Evolutionary conservation across 495 filamentous ascomycete genomes (phyloP), one percentile per base, ranked within the genome.

Genomic region (Penicillium dipodomyicola): DNA sequence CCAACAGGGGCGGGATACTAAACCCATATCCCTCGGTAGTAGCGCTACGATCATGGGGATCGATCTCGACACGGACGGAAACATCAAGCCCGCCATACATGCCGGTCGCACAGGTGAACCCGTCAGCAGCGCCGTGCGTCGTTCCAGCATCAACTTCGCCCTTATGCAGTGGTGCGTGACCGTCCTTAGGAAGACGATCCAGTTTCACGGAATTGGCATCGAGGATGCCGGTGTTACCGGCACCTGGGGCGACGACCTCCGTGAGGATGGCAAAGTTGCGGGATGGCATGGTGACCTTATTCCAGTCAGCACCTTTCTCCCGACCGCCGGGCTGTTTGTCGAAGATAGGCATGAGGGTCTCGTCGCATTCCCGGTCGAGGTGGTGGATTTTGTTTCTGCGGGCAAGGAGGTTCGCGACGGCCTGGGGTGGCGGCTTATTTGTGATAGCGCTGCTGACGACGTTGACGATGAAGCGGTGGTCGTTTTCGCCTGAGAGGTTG

Each of bases 321-420:
- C 74, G 73, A 23, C 77, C 75, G 22, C 91, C 91, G 0, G 92
- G 92, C 63, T 94, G 88, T 61, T 84, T 83, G 68, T 96, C 83
- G 65, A 96, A 96, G 56, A 96, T 75, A 23, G 86, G 81, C 75
- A 96, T 84, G 14, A 96, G 79, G 0, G 92, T 96, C 78, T 96
- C 93, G 67, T 95, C 88, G 4, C 91, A 95, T 25, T 90, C 78
- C 43, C 78, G 64, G 68, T 94, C 88, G n/a, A 96, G 77, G 65
- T 93, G 91, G 66, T 97, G 92, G 56, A 96, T 88, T 73, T 92
- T 96, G 77, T 97, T 97, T 43, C 91, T 75, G 44, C 84, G 75
- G 3, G 91, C 88, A 15, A 97, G 77, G 9, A 97, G 78, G 63
- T 96, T 92, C 35, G 92, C 91, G n/a, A 97, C 89, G 2, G 91